A percentile compares a stretch with the other conserved stretches of the same genome.
Conservation (phyloP, 495 filamentous ascomycete species). For the Penicillium longicatenatum region DNA sequence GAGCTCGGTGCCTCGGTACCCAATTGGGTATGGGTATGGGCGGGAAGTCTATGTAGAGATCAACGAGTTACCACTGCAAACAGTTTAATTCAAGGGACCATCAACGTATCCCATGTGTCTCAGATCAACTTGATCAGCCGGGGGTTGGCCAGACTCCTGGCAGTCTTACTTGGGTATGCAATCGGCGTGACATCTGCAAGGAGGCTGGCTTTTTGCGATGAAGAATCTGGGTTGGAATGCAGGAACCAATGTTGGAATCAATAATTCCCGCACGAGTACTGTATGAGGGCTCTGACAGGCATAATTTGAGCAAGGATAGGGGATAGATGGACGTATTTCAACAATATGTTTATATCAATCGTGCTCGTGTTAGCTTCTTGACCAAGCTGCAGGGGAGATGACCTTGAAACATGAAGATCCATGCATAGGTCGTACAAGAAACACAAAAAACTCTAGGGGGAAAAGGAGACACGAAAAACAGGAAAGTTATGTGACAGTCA, state of each 20-base stretch:
- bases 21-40: constrained; percentile 18
- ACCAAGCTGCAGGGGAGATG: neutral
- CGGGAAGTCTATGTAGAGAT: neutral
- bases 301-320: neutral
- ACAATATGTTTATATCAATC: too few relatives aligned
- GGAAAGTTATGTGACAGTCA: constrained; percentile 1
- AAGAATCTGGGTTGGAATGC: constrained; percentile 29
- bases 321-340: neutral
- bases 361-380: neutral
- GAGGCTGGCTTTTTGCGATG: constrained; percentile 14
- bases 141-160: neutral
- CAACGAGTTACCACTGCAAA: neutral
- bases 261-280: neutral
- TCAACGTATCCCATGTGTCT: constrained; percentile 8
- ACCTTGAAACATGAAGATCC: too few relatives aligned
- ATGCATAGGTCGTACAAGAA: neutral
- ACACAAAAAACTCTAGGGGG: neutral
- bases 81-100: neutral
- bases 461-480: neutral
- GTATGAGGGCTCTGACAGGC: neutral
- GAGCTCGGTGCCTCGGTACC: constrained; percentile 16
- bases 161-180: constrained; percentile 24
- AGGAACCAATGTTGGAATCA: constrained; percentile 5
- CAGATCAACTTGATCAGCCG: neutral
- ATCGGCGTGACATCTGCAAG: constrained; percentile 25